Percentiles rank a stretch among this genome's conserved stretches.
phyloP scores from a whole-genome alignment of 192 early-diverging fungal genomes.

The Coemansia sp. region DNA sequence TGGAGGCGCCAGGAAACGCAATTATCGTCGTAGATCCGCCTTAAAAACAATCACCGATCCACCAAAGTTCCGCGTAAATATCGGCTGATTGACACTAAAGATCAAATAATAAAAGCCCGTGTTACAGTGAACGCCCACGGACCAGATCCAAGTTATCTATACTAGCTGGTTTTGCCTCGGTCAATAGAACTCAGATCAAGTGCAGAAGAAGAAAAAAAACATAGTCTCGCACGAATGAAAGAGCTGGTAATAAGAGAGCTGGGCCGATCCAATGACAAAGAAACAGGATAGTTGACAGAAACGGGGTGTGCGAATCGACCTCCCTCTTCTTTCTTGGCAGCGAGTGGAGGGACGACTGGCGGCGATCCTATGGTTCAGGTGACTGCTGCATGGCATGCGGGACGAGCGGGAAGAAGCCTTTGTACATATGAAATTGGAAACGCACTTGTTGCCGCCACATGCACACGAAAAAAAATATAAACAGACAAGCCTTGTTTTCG shows the following conservation, averaged over 20 bases:
- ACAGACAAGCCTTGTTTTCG: background rate
- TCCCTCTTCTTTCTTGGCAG: background rate
- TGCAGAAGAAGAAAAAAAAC: background rate
- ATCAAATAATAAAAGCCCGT: background rate
- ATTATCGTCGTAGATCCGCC: slow-evolving; percentile 6
- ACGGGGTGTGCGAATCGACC: background rate
- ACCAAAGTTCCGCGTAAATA: background rate
- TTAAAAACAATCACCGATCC: slow-evolving; percentile 5
- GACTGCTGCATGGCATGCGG: slow-evolving; percentile 13
- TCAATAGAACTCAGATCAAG: background rate
- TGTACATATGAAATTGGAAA: slow-evolving; percentile 2
- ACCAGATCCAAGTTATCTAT: background rate
- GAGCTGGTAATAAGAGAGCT: background rate
- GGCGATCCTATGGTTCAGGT: slow-evolving; percentile 10
- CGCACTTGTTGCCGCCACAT: background rate
- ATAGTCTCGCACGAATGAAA: background rate
- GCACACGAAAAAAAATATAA: background rate
- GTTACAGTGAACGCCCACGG: background rate
- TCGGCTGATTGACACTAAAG: slow-evolving; percentile 1
- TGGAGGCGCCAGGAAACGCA: slow-evolving; percentile 3
- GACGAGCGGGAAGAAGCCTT: background rate
- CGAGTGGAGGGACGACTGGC: background rate
- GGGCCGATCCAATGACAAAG: background rate
- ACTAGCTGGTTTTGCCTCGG: background rate
- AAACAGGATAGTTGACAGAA: slow-evolving; percentile 5